Conservation (phyloP, 1,284 basidiomycete genomes). For the Cerrena zonata region DNA sequence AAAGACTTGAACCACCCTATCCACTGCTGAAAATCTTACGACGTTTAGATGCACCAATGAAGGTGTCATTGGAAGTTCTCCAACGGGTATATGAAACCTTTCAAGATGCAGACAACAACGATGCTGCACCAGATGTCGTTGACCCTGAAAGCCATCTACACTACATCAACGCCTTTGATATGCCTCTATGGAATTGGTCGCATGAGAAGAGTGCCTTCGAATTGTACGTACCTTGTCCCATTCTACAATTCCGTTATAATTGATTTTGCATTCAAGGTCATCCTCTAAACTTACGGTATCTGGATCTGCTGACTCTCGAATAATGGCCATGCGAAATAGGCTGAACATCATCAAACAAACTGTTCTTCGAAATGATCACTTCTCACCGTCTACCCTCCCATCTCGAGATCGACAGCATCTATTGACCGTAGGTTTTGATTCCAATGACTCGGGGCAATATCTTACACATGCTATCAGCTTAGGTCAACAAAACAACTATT, state of each 20-base stretch:
- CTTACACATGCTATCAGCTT: slow-evolving; percentile 45
- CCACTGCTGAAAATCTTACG: background rate
- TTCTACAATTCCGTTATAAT: background rate
- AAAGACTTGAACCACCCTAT: slow-evolving; percentile 15
- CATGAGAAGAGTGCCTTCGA: slow-evolving; percentile 80
- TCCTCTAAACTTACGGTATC: slow-evolving; percentile 57
- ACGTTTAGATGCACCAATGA: slow-evolving; percentile 68
- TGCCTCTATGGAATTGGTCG: slow-evolving; percentile 90
- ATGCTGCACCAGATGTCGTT: slow-evolving; percentile 55
- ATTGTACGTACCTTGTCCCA: slow-evolving; percentile 43
- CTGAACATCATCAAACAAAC: slow-evolving; percentile 86
- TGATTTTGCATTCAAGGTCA: slow-evolving; percentile 33
- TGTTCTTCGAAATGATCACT: slow-evolving; percentile 89
- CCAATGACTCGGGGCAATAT: background rate
- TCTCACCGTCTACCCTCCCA: slow-evolving; percentile 87
- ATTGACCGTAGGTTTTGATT: slow-evolving; percentile 61
- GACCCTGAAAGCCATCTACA: slow-evolving; percentile 83
- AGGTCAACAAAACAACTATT: slow-evolving; percentile 95
- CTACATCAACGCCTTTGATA: slow-evolving; percentile 86
- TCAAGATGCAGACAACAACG: slow-evolving; percentile 57
- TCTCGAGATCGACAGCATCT: slow-evolving; percentile 80
- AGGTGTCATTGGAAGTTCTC: slow-evolving; percentile 68
- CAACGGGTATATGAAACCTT: slow-evolving; percentile 78
- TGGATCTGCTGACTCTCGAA: slow-evolving; percentile 74
- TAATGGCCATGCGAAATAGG: slow-evolving; percentile 73